Evolutionary conservation across 805 yeast genomes (phyloP).

Genomic region (Wickerhamiella parazyma): DNA sequence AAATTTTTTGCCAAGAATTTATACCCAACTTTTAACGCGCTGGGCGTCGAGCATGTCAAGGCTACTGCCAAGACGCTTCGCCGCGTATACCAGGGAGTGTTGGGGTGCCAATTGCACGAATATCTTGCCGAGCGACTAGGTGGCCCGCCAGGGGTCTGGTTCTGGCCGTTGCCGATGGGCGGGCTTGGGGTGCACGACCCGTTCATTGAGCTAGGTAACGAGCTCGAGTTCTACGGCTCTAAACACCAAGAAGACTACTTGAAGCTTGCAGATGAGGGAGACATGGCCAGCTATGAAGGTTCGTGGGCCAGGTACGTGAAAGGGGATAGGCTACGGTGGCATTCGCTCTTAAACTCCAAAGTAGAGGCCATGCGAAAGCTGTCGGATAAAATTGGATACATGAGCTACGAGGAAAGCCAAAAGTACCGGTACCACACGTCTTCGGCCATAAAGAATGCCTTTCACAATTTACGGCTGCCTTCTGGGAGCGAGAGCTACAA

Average conservation of each 20-base stretch:
- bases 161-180: constrained; percentile 3
- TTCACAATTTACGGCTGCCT: too few species aligned
- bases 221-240: too few species aligned
- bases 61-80: background rate
- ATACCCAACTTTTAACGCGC: background rate
- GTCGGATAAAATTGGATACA: background rate
- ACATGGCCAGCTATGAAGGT: background rate
- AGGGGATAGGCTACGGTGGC: background rate
- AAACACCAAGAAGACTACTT: background rate
- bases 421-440: too few species aligned
- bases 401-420: too few species aligned
- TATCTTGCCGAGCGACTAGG: background rate
- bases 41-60: background rate
- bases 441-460: too few species aligned
- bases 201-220: background rate
- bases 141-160: background rate
- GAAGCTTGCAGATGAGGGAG: background rate
- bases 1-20: background rate
- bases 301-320: background rate
- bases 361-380: too few species aligned
- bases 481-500: too few species aligned
- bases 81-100: background rate
- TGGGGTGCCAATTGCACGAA: background rate
- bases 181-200: constrained; percentile 5
- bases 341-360: too few species aligned